A percentile compares a stretch with the other conserved stretches of the same genome.
Conservation (phyloP, 805 yeast genomes). For the Hanseniaspora osmophila region DNA sequence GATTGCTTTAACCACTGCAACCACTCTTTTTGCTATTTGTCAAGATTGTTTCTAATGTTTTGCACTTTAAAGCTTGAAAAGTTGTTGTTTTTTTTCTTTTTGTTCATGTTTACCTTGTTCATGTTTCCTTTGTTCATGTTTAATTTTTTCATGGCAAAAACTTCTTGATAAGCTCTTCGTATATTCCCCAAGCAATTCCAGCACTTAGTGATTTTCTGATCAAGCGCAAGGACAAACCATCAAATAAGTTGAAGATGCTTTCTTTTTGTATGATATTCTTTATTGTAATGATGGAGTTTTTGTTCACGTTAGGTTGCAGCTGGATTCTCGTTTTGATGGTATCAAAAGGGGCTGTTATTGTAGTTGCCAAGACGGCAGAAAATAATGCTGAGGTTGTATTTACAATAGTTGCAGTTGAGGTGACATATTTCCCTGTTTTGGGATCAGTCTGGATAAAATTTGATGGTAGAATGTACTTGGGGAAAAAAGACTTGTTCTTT, state of each 20-base stretch:
- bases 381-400: conserved; percentile 64
- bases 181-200: conserved; percentile 93
- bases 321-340: conserved; percentile 88
- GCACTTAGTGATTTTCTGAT: conserved; percentile 81
- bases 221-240: conserved; percentile 71
- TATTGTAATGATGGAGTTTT: conserved; percentile 29
- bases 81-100: no score
- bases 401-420: conserved; percentile 37
- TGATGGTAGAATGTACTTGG: conserved; percentile 23
- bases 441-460: conserved; percentile 6
- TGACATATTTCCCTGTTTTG: conserved; percentile 16
- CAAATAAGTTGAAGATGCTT: conserved; percentile 47
- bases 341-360: conserved; percentile 88
- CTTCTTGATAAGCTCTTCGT: conserved; percentile 64
- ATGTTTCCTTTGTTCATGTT: no score
- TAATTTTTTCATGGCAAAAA: conserved; percentile 11
- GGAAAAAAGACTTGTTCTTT: conserved; percentile 44
- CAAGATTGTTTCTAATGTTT: no score
- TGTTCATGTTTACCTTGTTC: no score
- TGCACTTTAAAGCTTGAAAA: no score
- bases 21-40: no score
- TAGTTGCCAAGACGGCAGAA: conserved; percentile 70
- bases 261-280: conserved; percentile 28
- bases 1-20: no score
- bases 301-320: conserved; percentile 38